Percentiles rank a stretch among this genome's conserved stretches.
phyloP scores from a whole-genome alignment of 306 rosid genomes.

The Cicer cuneatum region DNA sequence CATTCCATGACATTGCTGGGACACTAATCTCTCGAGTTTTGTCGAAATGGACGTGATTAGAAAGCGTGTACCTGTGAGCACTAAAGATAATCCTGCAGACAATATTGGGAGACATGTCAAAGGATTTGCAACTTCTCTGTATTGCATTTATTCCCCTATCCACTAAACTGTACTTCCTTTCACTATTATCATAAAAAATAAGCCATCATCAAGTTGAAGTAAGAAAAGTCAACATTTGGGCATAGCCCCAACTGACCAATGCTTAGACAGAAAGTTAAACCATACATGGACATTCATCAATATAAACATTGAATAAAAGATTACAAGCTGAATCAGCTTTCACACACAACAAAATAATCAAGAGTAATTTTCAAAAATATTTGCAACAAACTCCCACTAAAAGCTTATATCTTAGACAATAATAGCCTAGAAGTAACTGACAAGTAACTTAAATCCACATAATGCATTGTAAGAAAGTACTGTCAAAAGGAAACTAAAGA shows the following conservation, averaged over 20 bases:
- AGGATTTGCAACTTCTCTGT: not conserved
- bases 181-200: not conserved
- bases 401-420: slow-evolving; percentile 17
- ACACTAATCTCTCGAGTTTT: slow-evolving; percentile 66
- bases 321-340: slow-evolving; percentile 27
- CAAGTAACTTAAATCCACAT: not conserved
- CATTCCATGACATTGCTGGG: slow-evolving; percentile 77
- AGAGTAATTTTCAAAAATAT: not conserved
- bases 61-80: slow-evolving; percentile 59
- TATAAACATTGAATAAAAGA: slow-evolving; percentile 14
- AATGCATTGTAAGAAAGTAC: not conserved
- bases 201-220: too few species aligned
- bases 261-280: slow-evolving; percentile 7
- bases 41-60: slow-evolving; percentile 58
- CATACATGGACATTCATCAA: slow-evolving; percentile 2
- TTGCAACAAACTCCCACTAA: slow-evolving; percentile 27
- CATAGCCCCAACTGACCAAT: not conserved
- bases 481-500: not conserved
- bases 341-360: slow-evolving; percentile 5
- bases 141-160: not conserved
- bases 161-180: not conserved
- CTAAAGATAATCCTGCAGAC: slow-evolving; percentile 67
- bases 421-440: not conserved
- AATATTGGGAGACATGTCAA: slow-evolving; percentile 20
- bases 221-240: slow-evolving; percentile 3